A percentile compares a stretch with the other conserved stretches of the same genome.
Evolutionary conservation across 1,284 basidiomycete species (phyloP).

Genomic region (Ganoderma boninense): DNA sequence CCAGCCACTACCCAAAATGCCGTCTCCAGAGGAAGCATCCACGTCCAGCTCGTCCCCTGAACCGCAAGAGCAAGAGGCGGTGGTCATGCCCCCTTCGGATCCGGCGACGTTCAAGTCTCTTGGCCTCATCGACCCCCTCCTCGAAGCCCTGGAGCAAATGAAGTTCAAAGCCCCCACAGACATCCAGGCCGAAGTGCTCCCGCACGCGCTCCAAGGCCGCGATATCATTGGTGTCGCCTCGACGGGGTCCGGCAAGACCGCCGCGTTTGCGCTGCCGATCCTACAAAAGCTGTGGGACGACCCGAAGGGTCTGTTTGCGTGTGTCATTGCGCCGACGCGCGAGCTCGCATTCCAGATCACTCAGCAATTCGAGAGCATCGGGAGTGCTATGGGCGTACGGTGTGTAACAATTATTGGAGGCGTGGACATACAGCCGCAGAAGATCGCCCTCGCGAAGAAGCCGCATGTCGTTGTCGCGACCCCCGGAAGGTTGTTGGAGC

Average conservation of each 20-base stretch:
- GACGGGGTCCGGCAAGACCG: conserved; percentile 98
- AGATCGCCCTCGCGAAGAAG: conserved; percentile 92
- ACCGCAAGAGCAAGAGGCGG: conserved; percentile 6
- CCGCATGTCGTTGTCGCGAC: conserved; percentile 99
- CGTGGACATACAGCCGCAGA: conserved; percentile 93
- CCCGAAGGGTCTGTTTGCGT: conserved; percentile 93
- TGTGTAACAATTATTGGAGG: conserved; percentile 95
- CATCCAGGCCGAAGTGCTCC: conserved; percentile 92
- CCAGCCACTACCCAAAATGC: conserved; percentile 33
- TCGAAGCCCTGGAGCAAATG: conserved; percentile 86
- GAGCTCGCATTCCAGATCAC: conserved; percentile 99
- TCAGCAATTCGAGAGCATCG: conserved; percentile 94
- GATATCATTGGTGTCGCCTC: conserved; percentile 99
- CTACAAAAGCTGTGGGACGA: conserved; percentile 98
- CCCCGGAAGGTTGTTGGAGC: conserved; percentile 94
- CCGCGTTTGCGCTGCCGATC: conserved; percentile 96
- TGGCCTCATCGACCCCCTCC: conserved; percentile 90
- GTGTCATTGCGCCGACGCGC: conserved; percentile 94
- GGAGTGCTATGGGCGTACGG: conserved; percentile 93
- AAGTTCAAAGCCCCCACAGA: conserved; percentile 91
- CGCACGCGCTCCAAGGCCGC: conserved; percentile 88
- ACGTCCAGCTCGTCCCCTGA: conserved; percentile 51
- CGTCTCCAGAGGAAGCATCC: conserved; percentile 62
- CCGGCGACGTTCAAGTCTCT: conserved; percentile 67
- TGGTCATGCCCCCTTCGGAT: conserved; percentile 19